Conservation (phyloP, 805 yeast genomes). For the Metschnikowia peoriensis region DNA sequence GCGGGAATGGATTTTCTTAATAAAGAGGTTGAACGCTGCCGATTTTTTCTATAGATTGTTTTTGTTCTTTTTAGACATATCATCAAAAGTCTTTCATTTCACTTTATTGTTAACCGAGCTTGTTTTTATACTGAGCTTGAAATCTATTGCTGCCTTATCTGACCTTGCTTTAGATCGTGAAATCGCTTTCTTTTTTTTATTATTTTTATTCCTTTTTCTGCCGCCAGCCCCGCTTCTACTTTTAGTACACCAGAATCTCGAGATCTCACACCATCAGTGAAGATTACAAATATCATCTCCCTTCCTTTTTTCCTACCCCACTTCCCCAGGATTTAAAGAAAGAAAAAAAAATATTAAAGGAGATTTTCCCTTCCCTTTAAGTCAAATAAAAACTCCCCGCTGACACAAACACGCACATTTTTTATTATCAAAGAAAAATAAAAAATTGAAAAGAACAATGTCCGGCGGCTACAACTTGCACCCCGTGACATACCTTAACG, state of each 20-base stretch:
- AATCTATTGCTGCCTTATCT: neutral
- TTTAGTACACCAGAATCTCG: neutral
- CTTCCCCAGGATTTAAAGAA: neutral
- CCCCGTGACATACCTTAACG: constrained; percentile 45
- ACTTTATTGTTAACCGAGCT: neutral
- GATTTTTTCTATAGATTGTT: neutral
- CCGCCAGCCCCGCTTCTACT: neutral
- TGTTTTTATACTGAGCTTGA: neutral
- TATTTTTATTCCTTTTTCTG: neutral
- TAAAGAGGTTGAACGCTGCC: constrained; percentile 1
- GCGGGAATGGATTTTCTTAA: neutral
- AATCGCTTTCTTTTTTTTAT: neutral
- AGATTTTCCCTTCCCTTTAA: no score
- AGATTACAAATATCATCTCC: neutral
- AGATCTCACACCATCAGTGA: neutral
- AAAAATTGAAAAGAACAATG: neutral
- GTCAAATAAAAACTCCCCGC: neutral
- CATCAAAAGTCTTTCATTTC: neutral
- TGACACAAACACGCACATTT: neutral
- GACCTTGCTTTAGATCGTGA: neutral
- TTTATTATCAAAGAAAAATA: neutral
- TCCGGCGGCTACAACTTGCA: constrained; percentile 42
- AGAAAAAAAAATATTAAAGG: neutral
- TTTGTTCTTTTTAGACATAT: neutral
- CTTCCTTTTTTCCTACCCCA: neutral